These are phyloP conservation scores for Amanita jacksonii DNA, from an alignment of 768 basidiomycete species.

Conservation along the genomic window DNA sequence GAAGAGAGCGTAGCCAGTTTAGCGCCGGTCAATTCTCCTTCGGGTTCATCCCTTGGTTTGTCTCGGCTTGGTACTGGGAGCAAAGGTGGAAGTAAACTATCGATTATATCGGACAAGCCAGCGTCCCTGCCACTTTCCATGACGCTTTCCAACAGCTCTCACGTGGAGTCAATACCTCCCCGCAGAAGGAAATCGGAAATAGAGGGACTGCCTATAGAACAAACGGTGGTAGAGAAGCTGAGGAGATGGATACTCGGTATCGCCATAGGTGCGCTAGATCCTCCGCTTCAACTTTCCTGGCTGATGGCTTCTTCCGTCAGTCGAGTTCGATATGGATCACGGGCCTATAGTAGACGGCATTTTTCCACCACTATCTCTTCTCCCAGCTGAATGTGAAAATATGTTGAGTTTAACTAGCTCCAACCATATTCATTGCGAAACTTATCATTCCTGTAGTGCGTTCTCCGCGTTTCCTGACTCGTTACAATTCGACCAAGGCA, in stretches of 20 bases:
- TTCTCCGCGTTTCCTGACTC: conserved; percentile 94
- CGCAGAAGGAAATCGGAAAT: conserved; percentile 19
- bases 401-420: conserved; percentile 45
- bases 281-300: neutral
- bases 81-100: conserved; percentile 14
- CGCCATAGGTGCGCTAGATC: conserved; percentile 41
- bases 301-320: conserved; percentile 24
- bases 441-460: conserved; percentile 42
- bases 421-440: neutral
- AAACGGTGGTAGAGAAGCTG: conserved; percentile 38
- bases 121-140: conserved; percentile 30
- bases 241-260: conserved; percentile 61
- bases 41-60: conserved; percentile 15
- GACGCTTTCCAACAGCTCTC: conserved; percentile 34
- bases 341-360: conserved; percentile 71
- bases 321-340: conserved; percentile 83
- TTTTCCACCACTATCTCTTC: conserved; percentile 57
- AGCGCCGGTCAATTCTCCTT: conserved; percentile 11
- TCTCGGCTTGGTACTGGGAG: conserved; percentile 9
- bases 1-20: neutral
- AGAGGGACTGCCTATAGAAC: conserved; percentile 36
- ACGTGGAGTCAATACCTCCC: conserved; percentile 19
- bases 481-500: conserved; percentile 74
- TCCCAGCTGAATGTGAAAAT: conserved; percentile 66
- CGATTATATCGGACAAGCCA: conserved; percentile 11